phyloP scores from a whole-genome alignment of 108 stramenopile species.

The Cyclotella sp. region DNA sequence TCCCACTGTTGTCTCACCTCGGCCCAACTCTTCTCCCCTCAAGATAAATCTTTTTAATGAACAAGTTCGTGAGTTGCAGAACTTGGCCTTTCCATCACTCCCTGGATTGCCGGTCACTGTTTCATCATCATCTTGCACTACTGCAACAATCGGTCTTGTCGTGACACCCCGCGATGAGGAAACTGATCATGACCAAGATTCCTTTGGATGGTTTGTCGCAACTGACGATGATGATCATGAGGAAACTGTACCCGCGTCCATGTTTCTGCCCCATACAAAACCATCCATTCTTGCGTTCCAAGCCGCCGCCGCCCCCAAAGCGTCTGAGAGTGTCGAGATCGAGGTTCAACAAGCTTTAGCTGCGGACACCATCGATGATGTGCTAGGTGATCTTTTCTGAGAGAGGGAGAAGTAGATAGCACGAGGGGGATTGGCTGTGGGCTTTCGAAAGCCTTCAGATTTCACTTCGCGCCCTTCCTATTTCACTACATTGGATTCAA shows the following conservation, averaged over 20 bases:
- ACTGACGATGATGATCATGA: slow-evolving; percentile 32
- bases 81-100: slow-evolving; percentile 49
- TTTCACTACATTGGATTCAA: too few relatives aligned
- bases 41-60: slow-evolving; percentile 46
- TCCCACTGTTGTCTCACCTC: slow-evolving; percentile 42
- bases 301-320: slow-evolving; percentile 7
- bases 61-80: slow-evolving; percentile 38
- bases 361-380: slow-evolving; percentile 50
- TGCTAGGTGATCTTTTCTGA: slow-evolving; percentile 46
- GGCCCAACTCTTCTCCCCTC: slow-evolving; percentile 28
- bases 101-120: slow-evolving; percentile 25
- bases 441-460: too few relatives aligned
- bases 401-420: not conserved
- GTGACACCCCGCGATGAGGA: slow-evolving; percentile 20
- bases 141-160: slow-evolving; percentile 14
- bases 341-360: slow-evolving; percentile 51
- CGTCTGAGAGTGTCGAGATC: slow-evolving; percentile 20
- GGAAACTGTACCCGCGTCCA: not conserved
- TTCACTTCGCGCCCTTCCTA: too few relatives aligned
- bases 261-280: slow-evolving; percentile 10
- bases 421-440: too few relatives aligned
- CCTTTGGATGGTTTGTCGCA: slow-evolving; percentile 49
- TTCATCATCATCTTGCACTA: slow-evolving; percentile 40
- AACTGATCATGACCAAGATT: slow-evolving; percentile 24
- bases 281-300: slow-evolving; percentile 28